A percentile compares a stretch with the other conserved stretches of the same genome.
Evolutionary conservation across 371 early-diverging fungal genomes (phyloP).

Genomic region (Vairimorpha necatrix): DNA sequence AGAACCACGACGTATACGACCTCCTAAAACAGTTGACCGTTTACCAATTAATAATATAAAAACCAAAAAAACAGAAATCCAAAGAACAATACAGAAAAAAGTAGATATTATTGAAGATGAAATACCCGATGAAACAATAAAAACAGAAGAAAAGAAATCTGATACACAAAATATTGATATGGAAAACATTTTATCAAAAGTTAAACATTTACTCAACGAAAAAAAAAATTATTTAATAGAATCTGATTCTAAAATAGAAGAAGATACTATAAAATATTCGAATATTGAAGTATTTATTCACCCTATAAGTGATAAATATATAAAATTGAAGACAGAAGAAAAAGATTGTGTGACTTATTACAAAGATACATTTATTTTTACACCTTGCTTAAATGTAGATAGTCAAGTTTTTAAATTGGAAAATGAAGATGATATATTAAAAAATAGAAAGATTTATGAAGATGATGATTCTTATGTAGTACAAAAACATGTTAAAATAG

Average conservation of each 20-base stretch:
- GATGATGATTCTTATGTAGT: not conserved
- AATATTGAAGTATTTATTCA: conserved; percentile 13
- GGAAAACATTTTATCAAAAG: not conserved
- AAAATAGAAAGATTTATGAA: conserved; percentile 1
- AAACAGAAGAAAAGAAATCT: not conserved
- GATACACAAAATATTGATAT: not conserved
- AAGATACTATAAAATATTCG: conserved; percentile 18
- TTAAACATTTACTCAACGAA: not conserved
- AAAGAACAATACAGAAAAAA: not conserved
- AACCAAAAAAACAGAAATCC: not conserved
- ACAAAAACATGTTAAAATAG: no score
- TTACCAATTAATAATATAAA: not conserved
- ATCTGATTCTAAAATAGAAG: conserved; percentile 45
- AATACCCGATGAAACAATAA: not conserved
- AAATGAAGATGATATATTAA: conserved; percentile 34
- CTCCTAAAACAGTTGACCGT: not conserved
- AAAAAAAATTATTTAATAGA: conserved; percentile 21
- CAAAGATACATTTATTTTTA: conserved; percentile 46
- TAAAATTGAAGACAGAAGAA: conserved; percentile 25
- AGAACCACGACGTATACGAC: not conserved
- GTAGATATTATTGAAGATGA: not conserved
- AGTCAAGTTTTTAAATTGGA: conserved; percentile 48
- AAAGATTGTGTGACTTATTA: conserved; percentile 50
- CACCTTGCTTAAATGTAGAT: conserved; percentile 29
- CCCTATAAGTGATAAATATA: conserved; percentile 10